Conservation (phyloP, 208 protist genomes). For the Crithidia expoeki region DNA sequence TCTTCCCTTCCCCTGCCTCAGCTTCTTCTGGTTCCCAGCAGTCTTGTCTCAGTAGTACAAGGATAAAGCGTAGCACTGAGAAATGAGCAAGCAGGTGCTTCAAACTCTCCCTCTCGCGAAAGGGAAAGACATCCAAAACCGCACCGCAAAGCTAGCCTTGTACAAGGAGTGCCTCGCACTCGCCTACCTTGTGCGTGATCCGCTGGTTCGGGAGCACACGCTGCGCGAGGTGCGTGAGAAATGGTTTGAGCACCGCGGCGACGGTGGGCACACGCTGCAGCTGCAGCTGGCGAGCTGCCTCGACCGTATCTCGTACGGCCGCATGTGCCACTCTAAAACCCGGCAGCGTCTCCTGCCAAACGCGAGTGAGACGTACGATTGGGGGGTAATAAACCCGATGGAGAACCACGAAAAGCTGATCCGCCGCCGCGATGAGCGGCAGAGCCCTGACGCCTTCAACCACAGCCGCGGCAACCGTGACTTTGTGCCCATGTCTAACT, state of each 20-base stretch:
- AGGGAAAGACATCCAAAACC: slow-evolving; percentile 82
- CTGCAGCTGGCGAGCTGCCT: slow-evolving; percentile 83
- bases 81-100: slow-evolving; percentile 79
- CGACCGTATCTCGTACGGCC: slow-evolving; percentile 83
- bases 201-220: slow-evolving; percentile 72
- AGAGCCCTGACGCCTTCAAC: slow-evolving; percentile 81
- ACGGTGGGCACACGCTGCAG: slow-evolving; percentile 82
- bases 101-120: slow-evolving; percentile 84
- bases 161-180: slow-evolving; percentile 91
- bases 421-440: slow-evolving; percentile 55
- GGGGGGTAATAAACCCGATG: slow-evolving; percentile 84
- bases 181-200: slow-evolving; percentile 64
- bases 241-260: slow-evolving; percentile 80
- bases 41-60: neutral
- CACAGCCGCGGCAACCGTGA: slow-evolving; percentile 75
- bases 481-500: slow-evolving; percentile 94
- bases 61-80: neutral
- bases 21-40: too few relatives aligned
- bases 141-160: slow-evolving; percentile 74
- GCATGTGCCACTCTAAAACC: slow-evolving; percentile 85
- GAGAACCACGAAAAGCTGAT: slow-evolving; percentile 76
- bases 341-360: slow-evolving; percentile 80
- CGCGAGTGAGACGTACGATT: slow-evolving; percentile 85
- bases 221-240: slow-evolving; percentile 78
- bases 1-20: neutral